phyloP scores from a whole-genome alignment of 176 grass and related monocot genomes.

The Eleusine indica region DNA sequence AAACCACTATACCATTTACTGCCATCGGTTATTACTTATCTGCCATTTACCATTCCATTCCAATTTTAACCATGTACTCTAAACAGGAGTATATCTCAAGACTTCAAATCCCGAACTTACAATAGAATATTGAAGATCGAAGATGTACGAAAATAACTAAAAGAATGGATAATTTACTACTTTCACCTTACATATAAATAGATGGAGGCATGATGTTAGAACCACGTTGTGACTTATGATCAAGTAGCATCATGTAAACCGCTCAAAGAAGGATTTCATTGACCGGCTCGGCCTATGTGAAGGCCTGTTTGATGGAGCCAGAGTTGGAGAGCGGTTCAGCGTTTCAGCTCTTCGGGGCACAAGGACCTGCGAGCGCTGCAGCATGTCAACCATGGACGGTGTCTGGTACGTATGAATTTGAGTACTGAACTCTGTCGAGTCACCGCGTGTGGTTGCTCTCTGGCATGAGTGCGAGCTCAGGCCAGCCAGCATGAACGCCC shows the following conservation, averaged over 20 bases:
- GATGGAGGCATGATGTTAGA: constrained; percentile 8
- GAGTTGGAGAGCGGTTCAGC: constrained; percentile 43
- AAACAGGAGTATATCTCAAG: background rate
- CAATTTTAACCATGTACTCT: background rate
- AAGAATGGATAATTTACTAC: constrained; percentile 12
- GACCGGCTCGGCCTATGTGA: constrained; percentile 1
- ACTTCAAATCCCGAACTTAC: background rate
- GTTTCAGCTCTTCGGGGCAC: constrained; percentile 12
- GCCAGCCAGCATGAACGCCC: constrained; percentile 79
- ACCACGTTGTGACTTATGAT: constrained; percentile 1
- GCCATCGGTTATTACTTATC: background rate
- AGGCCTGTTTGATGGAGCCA: constrained; percentile 37
- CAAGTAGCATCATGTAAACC: constrained; percentile 8
- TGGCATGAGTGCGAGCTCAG: constrained; percentile 89
- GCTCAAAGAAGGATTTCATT: constrained; percentile 46
- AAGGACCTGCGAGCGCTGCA: constrained; percentile 78
- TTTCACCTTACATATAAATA: constrained; percentile 4
- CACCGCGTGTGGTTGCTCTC: constrained; percentile 76
- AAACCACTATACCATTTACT: background rate
- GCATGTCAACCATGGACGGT: constrained; percentile 88
- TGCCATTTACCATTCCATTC: background rate
- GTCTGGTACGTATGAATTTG: constrained; percentile 77
- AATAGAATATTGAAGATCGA: constrained; percentile 22
- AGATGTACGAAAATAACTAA: constrained; percentile 32
- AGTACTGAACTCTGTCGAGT: constrained; percentile 66